phyloP scores from a whole-genome alignment of 2,329 filamentous ascomycete species.

The Ascochyta viciae-villosae region DNA sequence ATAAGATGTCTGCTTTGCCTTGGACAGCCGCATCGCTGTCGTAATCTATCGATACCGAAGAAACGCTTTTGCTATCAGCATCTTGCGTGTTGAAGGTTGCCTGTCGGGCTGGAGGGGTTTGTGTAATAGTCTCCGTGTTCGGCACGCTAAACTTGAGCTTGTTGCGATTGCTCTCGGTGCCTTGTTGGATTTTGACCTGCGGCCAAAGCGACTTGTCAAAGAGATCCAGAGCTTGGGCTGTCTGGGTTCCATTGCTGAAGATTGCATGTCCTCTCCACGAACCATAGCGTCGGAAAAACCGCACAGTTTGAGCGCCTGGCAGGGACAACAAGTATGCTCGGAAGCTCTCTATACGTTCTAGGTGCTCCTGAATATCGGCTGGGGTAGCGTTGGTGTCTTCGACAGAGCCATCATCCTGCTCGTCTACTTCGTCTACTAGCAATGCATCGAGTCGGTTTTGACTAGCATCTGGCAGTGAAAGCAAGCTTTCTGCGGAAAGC shows the following conservation, averaged over 20 bases:
- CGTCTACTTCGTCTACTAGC: conserved; percentile 7
- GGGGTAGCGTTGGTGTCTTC: conserved; percentile 9
- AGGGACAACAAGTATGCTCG: conserved; percentile 28
- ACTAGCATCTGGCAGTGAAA: conserved; percentile 34
- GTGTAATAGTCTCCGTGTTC: not conserved
- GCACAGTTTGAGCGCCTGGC: conserved; percentile 25
- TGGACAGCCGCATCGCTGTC: conserved; percentile 9
- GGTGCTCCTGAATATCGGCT: conserved; percentile 20
- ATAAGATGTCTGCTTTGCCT: conserved; percentile 17
- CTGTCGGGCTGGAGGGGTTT: conserved; percentile 6
- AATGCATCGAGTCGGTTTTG: conserved; percentile 29
- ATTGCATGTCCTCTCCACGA: conserved; percentile 30
- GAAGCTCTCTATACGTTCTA: conserved; percentile 25
- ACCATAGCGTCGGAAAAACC: conserved; percentile 31
- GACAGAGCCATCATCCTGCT: conserved; percentile 10
- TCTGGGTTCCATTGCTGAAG: conserved; percentile 23
- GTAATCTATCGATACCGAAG: conserved; percentile 19
- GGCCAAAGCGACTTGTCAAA: conserved; percentile 30
- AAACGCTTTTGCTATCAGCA: conserved; percentile 15
- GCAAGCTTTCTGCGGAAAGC: conserved; percentile 36
- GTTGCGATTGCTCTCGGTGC: conserved; percentile 17
- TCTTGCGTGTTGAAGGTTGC: not conserved
- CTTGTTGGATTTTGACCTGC: conserved; percentile 22
- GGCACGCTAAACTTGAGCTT: conserved; percentile 29
- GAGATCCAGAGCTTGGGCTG: conserved; percentile 19